Percentiles rank a stretch among this genome's conserved stretches.
Evolutionary conservation across 1,284 basidiomycete species (phyloP).

Genomic region (Schizophyllum commune): DNA sequence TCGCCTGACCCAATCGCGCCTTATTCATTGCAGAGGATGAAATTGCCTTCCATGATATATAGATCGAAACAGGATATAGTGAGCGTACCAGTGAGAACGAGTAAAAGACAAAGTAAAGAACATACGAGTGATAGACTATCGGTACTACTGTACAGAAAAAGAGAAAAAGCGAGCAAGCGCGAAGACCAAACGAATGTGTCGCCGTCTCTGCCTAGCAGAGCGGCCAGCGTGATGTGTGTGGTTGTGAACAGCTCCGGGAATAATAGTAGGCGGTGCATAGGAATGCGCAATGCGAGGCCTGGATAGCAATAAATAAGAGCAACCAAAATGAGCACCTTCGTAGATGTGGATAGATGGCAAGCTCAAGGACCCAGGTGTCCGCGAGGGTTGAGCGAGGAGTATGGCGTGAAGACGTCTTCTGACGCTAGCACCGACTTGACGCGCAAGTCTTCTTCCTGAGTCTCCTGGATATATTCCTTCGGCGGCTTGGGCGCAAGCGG

Average conservation of each 20-base stretch:
- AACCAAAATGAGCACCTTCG: neutral
- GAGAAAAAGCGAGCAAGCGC: neutral
- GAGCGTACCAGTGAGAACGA: neutral
- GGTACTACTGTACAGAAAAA: neutral
- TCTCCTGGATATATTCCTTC: conserved; percentile 69
- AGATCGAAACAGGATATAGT: neutral
- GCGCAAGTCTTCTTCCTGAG: conserved; percentile 59
- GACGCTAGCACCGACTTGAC: conserved; percentile 13
- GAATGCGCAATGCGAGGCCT: neutral
- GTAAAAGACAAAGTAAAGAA: neutral
- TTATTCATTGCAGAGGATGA: neutral
- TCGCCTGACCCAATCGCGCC: too few species aligned
- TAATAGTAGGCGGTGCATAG: neutral
- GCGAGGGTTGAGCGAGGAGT: neutral
- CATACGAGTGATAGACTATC: neutral
- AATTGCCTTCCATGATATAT: neutral
- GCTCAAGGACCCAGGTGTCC: neutral
- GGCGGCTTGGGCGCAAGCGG: conserved; percentile 69
- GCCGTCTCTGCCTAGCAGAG: too few species aligned
- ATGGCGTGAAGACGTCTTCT: neutral
- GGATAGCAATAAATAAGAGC: neutral
- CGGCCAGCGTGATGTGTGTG: too few species aligned
- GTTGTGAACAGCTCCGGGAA: neutral
- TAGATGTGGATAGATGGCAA: neutral
- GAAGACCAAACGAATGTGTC: neutral